Base-by-base conservation (phyloP, 257 asterid genomes). In the Parsonsia alboflavescens region DNA sequence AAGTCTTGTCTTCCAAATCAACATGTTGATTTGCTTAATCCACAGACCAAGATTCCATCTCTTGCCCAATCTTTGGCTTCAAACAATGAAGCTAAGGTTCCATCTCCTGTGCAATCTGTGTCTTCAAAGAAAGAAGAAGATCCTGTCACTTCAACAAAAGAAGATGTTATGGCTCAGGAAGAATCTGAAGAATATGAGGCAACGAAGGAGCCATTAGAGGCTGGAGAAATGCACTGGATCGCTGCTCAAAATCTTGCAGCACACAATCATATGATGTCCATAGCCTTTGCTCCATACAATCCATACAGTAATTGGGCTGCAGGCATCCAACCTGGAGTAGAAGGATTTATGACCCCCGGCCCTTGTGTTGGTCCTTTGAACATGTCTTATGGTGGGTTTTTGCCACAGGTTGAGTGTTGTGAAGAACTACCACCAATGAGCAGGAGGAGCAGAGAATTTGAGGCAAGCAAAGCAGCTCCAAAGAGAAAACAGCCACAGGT, bases 201-300 rank as follows among this genome's bases (percentile, higher is more conserved):
- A 89, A 86, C 77, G 39, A 88, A 92, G 84, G 89, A 90, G 88
- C 86, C 90, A 64, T 83, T 85, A 74, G 83, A 86, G 76, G 90
- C 87, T 90, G 89, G 90, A 52, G 92, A 90, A 73, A 82, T 86
- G 92, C 93, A 86, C 74, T 88, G 96, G 94, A 82, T 87, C 74
- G 66, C 80, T 68, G 78, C 76, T 59, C 98, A 88, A 64, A 91
- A 87, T 67, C 76, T 84, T 75, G 85, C 78, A 71, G 88, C 89
- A 15, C 91, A 89, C 78, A 87, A 85, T 81, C 89, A 87, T 75
- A 89, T 88, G 97, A 90, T 88, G 94, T 81, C 82, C 56, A 76
- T 88, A 85, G 97, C 89, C 42, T 93, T 93, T 82, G 42, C 93
- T 69, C 79, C 75, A 28, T 88, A 84, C 80, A 90, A 71, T 42